Percentiles rank a stretch among this genome's conserved stretches.
phyloP scores from a whole-genome alignment of 768 basidiomycete species.

The Trametes villosa region DNA sequence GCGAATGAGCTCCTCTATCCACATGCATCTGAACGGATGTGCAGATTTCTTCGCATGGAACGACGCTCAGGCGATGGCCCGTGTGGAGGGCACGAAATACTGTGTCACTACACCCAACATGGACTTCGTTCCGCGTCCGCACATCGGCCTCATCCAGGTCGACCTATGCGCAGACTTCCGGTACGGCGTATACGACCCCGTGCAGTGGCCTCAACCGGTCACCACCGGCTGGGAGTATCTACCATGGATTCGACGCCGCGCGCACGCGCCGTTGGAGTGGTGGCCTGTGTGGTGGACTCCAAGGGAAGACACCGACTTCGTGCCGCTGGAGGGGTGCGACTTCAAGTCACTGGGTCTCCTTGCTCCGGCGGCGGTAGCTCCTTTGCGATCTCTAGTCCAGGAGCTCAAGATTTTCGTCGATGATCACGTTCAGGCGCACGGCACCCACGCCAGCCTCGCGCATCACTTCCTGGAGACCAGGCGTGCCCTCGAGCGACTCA shows the following conservation, averaged over 20 bases:
- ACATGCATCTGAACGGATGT: too few species aligned
- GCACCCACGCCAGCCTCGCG: too few species aligned
- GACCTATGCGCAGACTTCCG: background rate
- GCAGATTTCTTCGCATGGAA: too few species aligned
- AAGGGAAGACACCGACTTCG: background rate
- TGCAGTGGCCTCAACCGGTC: background rate
- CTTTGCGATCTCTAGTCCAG: background rate
- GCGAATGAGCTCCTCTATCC: too few species aligned
- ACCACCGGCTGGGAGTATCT: background rate
- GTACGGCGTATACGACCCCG: background rate
- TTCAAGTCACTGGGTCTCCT: background rate
- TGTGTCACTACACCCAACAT: constrained; percentile 2
- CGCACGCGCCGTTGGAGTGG: too few species aligned
- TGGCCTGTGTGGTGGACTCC: background rate
- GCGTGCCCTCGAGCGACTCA: background rate
- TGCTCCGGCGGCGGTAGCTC: background rate
- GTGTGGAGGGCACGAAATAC: background rate
- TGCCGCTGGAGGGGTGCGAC: background rate
- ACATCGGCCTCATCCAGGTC: background rate
- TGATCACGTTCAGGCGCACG: background rate
- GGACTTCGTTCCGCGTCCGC: background rate
- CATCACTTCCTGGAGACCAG: background rate
- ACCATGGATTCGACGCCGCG: background rate
- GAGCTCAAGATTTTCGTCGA: background rate
- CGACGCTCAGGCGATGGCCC: background rate